These are phyloP conservation scores for Ganoderma leucocontextum DNA, from an alignment of 1,284 basidiomycete genomes.

Conservation along the genomic window DNA sequence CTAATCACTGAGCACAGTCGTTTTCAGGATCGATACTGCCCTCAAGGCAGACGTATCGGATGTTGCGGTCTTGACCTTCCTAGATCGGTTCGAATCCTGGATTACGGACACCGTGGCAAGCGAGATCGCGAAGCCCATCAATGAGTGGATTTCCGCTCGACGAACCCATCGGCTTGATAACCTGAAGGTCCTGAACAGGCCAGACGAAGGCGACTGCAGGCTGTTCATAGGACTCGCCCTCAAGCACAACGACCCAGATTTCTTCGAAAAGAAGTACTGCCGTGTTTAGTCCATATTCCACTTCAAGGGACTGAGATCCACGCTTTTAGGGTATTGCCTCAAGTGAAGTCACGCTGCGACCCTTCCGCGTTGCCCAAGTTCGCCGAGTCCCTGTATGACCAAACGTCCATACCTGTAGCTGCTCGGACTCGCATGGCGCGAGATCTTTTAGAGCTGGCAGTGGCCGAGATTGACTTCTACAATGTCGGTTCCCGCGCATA, in stretches of 20 bases:
- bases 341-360: conserved; percentile 8
- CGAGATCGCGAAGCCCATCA: background rate
- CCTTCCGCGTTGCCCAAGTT: conserved; percentile 6
- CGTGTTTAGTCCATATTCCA: background rate
- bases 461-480: conserved; percentile 16
- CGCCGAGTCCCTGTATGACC: background rate
- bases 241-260: conserved; percentile 5
- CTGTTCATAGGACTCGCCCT: background rate
- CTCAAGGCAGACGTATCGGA: conserved; percentile 6
- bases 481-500: background rate
- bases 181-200: background rate
- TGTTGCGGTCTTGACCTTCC: background rate
- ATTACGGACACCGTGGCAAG: background rate
- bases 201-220: background rate
- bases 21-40: background rate
- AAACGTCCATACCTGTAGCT: background rate
- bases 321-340: conserved; percentile 13
- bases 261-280: conserved; percentile 8
- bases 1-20: background rate
- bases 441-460: conserved; percentile 10
- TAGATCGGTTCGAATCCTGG: conserved; percentile 13
- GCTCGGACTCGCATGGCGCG: conserved; percentile 1
- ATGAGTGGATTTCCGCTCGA: background rate
- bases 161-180: background rate
- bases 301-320: background rate